Percentiles rank a stretch among this genome's conserved stretches.
Conservation (phyloP, 2,329 filamentous ascomycete genomes). For the Cadophora sp. region DNA sequence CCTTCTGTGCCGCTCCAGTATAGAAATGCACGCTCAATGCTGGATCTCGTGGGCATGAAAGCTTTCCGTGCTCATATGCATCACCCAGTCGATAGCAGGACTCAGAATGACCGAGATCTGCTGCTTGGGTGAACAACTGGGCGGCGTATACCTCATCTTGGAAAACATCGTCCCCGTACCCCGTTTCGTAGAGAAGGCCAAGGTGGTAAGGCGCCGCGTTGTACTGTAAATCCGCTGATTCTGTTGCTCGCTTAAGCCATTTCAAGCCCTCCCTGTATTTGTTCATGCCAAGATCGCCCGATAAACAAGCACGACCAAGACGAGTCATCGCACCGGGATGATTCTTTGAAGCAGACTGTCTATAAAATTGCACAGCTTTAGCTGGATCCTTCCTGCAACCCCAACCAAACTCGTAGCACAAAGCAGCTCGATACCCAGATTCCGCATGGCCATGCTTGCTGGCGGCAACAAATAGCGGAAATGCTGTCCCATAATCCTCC, state of each 20-base stretch:
- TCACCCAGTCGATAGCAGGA: constrained; percentile 92
- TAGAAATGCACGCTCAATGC: constrained; percentile 97
- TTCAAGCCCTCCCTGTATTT: constrained; percentile 91
- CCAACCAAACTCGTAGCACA: constrained; percentile 99
- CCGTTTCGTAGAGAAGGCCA: constrained; percentile 85
- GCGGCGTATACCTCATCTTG: constrained; percentile 89
- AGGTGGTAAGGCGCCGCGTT: constrained; percentile 93
- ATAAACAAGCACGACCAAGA: constrained; percentile 87
- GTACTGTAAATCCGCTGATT: constrained; percentile 90
- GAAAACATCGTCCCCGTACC: constrained; percentile 95
- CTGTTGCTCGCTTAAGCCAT: constrained; percentile 93
- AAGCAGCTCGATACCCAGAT: constrained; percentile 88
- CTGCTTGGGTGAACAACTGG: constrained; percentile 92
- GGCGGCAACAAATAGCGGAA: constrained; percentile 89
- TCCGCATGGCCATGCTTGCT: constrained; percentile 98
- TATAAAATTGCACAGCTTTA: constrained; percentile 93
- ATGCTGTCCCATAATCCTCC: constrained; percentile 88
- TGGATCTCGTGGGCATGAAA: constrained; percentile 88
- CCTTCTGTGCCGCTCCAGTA: constrained; percentile 85
- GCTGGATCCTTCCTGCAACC: constrained; percentile 87
- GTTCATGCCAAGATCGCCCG: constrained; percentile 85
- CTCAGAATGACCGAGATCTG: constrained; percentile 87
- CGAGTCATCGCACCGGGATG: constrained; percentile 95
- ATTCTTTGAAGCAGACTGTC: constrained; percentile 88
- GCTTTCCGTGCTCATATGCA: constrained; percentile 90